phyloP scores from a whole-genome alignment of 2,329 filamentous ascomycete species.

The Verticillium longisporum region DNA sequence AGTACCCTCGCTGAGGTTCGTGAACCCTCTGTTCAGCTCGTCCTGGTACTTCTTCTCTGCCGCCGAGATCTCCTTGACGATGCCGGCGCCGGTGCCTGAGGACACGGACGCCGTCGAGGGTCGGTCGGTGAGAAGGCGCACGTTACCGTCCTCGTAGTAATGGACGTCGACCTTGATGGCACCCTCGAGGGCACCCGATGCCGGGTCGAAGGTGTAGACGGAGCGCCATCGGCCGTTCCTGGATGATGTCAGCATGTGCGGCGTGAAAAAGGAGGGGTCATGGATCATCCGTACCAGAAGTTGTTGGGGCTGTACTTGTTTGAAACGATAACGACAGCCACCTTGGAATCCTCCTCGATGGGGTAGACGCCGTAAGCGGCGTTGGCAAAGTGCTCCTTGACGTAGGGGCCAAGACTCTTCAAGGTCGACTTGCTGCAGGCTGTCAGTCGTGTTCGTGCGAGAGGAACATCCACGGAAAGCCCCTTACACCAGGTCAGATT shows the following conservation, averaged over 20 bases:
- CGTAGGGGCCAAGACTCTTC: slow-evolving; percentile 69
- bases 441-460: slow-evolving; percentile 12
- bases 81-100: slow-evolving; percentile 56
- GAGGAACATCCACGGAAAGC: not conserved
- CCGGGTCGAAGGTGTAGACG: slow-evolving; percentile 70
- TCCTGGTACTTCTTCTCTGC: slow-evolving; percentile 93
- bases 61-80: slow-evolving; percentile 70
- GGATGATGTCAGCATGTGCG: not conserved
- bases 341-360: slow-evolving; percentile 63
- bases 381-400: slow-evolving; percentile 81
- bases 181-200: slow-evolving; percentile 64
- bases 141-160: slow-evolving; percentile 99
- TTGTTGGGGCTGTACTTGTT: slow-evolving; percentile 98
- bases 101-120: slow-evolving; percentile 56
- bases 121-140: slow-evolving; percentile 87
- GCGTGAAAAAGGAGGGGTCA: not conserved
- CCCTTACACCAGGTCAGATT: slow-evolving; percentile 72
- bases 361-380: slow-evolving; percentile 80
- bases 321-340: slow-evolving; percentile 80
- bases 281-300: slow-evolving; percentile 64
- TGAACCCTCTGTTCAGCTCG: slow-evolving; percentile 87
- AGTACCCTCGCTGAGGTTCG: slow-evolving; percentile 80
- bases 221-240: slow-evolving; percentile 97
- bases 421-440: slow-evolving; percentile 67
- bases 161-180: slow-evolving; percentile 91